Evolutionary conservation across 2,329 filamentous ascomycete genomes (phyloP), one percentile per base, ranked within the genome.

Genomic region (Myriosclerotinia curreyana): DNA sequence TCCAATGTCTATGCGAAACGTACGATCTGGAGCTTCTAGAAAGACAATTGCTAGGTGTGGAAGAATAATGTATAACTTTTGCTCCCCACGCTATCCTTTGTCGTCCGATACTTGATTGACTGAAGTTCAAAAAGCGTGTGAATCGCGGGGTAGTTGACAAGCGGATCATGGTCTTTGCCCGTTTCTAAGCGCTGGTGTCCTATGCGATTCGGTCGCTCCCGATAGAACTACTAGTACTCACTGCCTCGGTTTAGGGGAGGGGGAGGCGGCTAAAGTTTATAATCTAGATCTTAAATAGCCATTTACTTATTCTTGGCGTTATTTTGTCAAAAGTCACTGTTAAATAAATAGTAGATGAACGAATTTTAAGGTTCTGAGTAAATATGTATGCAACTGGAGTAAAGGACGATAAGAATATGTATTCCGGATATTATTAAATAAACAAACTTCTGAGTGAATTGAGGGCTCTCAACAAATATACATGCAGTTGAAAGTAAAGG

Each of bases 91-190:
- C 28, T 22, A 48, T 58, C 22, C 40, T 34, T 36, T 36, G 42
- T 38, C 42, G n/a, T 25, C 28, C 14, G 14, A 49, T 49, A 8
- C 22, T 49, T 6, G 44, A 14, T 11, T 22, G 15, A 28, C 12
- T 25, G n/a, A 9, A 22, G 36, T 58, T 46, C 4, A 46, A 34
- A 48, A 20, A 34, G 34, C 20, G 55, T 59, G 55, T 20, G 42
- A 48, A 59, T 48, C 55, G 55, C 55, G 55, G 55, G 55, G 55
- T 59, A 25, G 31, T 38, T 59, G 20, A 59, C 42, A 36, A 48
- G 55, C 31, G 55, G 55, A 48, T 48, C 55, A 59, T 59, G 44
- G n/a, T 22, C 55, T 53, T 48, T 59, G 42, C 42, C 55, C 55
- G 55, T 38, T 36, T 9, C n/a, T 59, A 59, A 48, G 55, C 55